Evolutionary conservation across 1,284 basidiomycete genomes (phyloP), one percentile per base, ranked within the genome.

Genomic region (Inonotus obliquus): DNA sequence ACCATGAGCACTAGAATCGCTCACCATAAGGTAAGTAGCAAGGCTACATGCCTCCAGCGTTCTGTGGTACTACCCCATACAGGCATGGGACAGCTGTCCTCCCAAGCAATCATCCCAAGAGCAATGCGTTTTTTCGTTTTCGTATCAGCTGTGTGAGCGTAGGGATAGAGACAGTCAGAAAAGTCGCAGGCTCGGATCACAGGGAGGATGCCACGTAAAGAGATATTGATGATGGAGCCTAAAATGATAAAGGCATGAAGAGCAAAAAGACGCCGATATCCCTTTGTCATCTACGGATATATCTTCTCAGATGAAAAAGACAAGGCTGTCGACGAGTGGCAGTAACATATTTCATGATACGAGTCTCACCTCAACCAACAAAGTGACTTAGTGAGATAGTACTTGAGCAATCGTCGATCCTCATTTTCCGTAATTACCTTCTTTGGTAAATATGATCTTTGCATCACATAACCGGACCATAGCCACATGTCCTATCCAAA

Each of bases 151-250:
- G 56, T 14, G 44, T 32, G 32, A 58, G 56, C 32, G 55, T 41
- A 52, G 51, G 49, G 37, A 29, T 58, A 45, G 47, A 48, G 44
- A 58, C 56, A 35, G 44, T 47, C 44, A 47, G 29, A 47, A 38
- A 35, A 58, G 9, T 45, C 54, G 38, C 19, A 32, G 27, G 21
- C 17, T 48, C 56, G 56, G 56, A 58, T 58, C 56, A 58, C 21
- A 17, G 51, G 4, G 35, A 32, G 32, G 13, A 58, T 39, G 56
- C 45, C 56, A 58, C 47, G 32, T 23, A 58, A 49, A 49, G 27
- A 48, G 56, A 48, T 57, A 29, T n/a, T 19, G 29, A 21, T 38
- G 51, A 52, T 52, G 51, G 9, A 52, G 13, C 35, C 27, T 14
- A n/a, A 35, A 13, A 17, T 58, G 47, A 51, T 25, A 49, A 25